Percentiles rank a stretch among this genome's conserved stretches.
These are phyloP conservation scores for Chlorella ohadii DNA, from an alignment of 139 green algal genomes.

Conservation along the genomic window DNA sequence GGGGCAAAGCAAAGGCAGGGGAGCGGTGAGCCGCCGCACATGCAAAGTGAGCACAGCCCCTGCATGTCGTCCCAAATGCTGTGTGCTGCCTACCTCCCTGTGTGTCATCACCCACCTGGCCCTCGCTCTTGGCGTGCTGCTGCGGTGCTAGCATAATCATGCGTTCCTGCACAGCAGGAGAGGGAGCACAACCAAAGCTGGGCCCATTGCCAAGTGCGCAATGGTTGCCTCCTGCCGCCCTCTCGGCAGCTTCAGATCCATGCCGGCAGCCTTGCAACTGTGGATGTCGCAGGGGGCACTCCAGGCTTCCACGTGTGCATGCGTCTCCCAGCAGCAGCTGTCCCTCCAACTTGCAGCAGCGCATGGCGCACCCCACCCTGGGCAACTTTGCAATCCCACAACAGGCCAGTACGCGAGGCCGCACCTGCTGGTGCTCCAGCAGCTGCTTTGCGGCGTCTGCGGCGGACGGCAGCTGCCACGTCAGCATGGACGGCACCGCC, in stretches of 20 bases:
- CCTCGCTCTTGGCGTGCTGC: too few relatives aligned
- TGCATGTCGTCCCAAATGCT: background rate
- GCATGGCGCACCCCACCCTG: too few relatives aligned
- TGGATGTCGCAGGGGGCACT: too few relatives aligned
- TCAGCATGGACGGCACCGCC: constrained; percentile 8
- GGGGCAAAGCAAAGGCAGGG: background rate
- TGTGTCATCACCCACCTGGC: too few relatives aligned
- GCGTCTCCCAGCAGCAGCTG: too few relatives aligned
- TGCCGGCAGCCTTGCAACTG: too few relatives aligned
- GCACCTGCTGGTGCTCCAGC: constrained; percentile 9
- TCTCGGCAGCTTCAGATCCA: too few relatives aligned
- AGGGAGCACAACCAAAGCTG: background rate
- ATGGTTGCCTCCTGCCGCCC: too few relatives aligned
- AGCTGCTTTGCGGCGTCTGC: constrained; percentile 1
- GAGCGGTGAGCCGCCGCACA: background rate
- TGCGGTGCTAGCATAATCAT: constrained; percentile 11
- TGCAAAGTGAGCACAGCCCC: background rate
- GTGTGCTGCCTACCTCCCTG: too few relatives aligned
- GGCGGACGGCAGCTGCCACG: constrained; percentile 5
- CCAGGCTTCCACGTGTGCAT: background rate
- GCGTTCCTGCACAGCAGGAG: background rate
- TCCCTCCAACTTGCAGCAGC: too few relatives aligned
- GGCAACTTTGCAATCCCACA: too few relatives aligned
- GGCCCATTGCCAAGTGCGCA: too few relatives aligned
- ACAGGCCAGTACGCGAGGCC: background rate